Percentiles rank a stretch among this genome's conserved stretches.
These are phyloP conservation scores for Willaertia magna DNA, from an alignment of 208 protist genomes.

Conservation along the genomic window DNA sequence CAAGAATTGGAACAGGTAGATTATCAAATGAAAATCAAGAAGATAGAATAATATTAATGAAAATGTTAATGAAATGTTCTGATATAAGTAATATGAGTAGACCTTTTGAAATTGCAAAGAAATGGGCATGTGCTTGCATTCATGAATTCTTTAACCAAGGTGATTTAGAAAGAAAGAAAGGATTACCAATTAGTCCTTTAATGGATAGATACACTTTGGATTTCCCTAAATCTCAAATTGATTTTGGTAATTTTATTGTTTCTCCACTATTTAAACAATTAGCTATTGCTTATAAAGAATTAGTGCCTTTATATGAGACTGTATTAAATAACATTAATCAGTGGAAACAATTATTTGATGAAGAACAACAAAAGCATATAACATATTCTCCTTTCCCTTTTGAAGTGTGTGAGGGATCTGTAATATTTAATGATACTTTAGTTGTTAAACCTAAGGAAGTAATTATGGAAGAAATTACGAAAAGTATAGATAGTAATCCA, in stretches of 20 bases:
- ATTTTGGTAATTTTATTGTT: background rate
- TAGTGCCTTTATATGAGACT: background rate
- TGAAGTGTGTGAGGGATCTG: too few species aligned
- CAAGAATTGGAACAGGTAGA: background rate
- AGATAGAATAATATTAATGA: background rate
- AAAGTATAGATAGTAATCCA: too few species aligned
- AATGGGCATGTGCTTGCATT: conserved; percentile 17
- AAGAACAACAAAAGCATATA: too few species aligned
- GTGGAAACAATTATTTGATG: background rate
- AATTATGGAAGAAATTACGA: too few species aligned
- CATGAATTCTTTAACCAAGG: conserved; percentile 28
- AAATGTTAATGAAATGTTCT: conserved; percentile 27
- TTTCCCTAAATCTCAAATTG: conserved; percentile 11
- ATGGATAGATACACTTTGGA: conserved; percentile 18
- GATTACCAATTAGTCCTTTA: conserved; percentile 4
- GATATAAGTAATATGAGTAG: conserved; percentile 21
- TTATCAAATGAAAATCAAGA: background rate
- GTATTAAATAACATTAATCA: background rate
- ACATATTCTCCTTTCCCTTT: too few species aligned
- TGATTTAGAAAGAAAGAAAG: conserved; percentile 13
- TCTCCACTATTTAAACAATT: background rate
- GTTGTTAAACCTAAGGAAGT: too few species aligned
- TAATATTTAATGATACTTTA: too few species aligned
- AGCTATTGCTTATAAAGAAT: background rate
- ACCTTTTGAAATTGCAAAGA: conserved; percentile 18